Evolutionary conservation across 2,329 filamentous ascomycete genomes (phyloP).

Genomic region (Apiospora rasikravindrae): DNA sequence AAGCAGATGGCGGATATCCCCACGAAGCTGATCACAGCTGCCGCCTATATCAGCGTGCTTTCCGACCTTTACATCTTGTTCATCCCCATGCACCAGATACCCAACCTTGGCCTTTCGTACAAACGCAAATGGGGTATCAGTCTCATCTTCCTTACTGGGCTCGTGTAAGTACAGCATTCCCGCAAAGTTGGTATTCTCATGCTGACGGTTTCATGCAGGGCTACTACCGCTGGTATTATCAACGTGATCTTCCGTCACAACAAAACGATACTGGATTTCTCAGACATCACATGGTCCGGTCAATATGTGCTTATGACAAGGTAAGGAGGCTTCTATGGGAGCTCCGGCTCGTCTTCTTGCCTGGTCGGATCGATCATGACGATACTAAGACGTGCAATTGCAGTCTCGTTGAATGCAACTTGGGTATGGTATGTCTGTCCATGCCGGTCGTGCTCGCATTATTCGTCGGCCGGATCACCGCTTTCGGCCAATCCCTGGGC

Average conservation of each 20-base stretch:
- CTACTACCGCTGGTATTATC: neutral
- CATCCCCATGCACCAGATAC: slow-evolving; percentile 27
- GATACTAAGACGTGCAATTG: neutral
- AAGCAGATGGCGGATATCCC: neutral
- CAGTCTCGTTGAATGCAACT: neutral
- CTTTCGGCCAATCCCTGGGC: neutral
- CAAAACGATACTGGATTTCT: neutral
- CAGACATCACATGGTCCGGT: neutral
- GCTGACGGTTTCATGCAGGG: neutral
- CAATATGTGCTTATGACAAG: neutral
- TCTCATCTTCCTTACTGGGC: slow-evolving; percentile 27
- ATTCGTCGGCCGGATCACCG: neutral
- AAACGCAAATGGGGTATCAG: slow-evolving; percentile 27
- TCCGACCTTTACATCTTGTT: slow-evolving; percentile 24
- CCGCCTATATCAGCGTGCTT: neutral
- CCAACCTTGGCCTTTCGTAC: slow-evolving; percentile 24
- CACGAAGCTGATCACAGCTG: neutral
- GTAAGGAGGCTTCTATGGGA: neutral
- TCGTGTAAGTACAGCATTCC: slow-evolving; percentile 20
- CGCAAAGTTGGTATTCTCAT: neutral
- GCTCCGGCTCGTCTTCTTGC: neutral
- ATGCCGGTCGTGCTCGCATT: neutral
- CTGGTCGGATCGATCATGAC: neutral
- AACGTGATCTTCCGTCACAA: neutral
- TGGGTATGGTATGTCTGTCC: neutral